Evolutionary conservation across 768 basidiomycete genomes (phyloP).

Genomic region (Porphyrellus cyaneotinctus): DNA sequence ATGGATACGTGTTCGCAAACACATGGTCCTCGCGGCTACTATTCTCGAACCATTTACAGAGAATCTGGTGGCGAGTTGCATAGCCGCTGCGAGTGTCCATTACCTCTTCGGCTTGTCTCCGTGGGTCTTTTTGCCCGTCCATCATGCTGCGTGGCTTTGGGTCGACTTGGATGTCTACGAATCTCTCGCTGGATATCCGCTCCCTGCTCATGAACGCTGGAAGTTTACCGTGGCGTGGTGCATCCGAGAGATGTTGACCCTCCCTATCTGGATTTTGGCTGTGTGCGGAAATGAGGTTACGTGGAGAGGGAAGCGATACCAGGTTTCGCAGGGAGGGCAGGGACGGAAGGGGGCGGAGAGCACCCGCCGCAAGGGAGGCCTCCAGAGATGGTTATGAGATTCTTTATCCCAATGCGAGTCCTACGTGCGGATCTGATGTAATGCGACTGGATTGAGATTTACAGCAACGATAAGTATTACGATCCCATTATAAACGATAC

Average conservation of each 20-base stretch:
- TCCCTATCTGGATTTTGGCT: constrained; percentile 86
- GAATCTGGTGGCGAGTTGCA: constrained; percentile 62
- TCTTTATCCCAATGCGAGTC: constrained; percentile 15
- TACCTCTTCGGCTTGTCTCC: constrained; percentile 48
- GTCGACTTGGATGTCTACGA: constrained; percentile 82
- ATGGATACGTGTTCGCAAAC: constrained; percentile 96
- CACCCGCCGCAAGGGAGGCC: constrained; percentile 18
- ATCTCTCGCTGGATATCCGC: constrained; percentile 65
- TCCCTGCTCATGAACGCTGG: constrained; percentile 46
- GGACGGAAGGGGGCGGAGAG: constrained; percentile 36
- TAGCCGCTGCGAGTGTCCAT: constrained; percentile 54
- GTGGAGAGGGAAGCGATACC: constrained; percentile 85
- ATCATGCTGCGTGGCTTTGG: constrained; percentile 66
- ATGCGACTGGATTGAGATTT: constrained; percentile 21
- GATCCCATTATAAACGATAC: constrained; percentile 32
- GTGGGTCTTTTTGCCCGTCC: constrained; percentile 53
- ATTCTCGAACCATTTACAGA: constrained; percentile 92
- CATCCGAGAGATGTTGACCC: constrained; percentile 71
- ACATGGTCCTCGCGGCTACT: constrained; percentile 86
- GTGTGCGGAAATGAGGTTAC: constrained; percentile 76
- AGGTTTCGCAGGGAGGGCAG: constrained; percentile 70
- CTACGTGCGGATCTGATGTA: constrained; percentile 20
- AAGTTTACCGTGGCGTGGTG: constrained; percentile 76
- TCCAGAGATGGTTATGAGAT: constrained; percentile 25
- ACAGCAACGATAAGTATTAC: constrained; percentile 29